phyloP scores from a whole-genome alignment of 148 eudicot genomes.

The Amaranthus hypochondriacus region DNA sequence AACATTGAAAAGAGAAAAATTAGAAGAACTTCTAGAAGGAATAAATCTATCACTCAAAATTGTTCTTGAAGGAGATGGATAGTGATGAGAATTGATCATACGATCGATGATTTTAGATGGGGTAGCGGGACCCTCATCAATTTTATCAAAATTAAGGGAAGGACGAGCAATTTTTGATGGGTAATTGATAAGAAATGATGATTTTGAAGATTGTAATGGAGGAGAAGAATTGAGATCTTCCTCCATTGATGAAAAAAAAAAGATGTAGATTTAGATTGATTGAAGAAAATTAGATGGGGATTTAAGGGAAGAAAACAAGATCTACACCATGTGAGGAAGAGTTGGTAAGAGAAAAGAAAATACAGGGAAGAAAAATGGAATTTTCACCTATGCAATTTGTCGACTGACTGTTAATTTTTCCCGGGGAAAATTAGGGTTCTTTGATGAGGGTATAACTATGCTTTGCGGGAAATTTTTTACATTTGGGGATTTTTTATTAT shows the following conservation, averaged over 20 bases:
- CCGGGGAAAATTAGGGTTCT: slow-evolving; percentile 26
- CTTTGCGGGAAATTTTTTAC: slow-evolving; percentile 25
- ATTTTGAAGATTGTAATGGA: slow-evolving; percentile 2
- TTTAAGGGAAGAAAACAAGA: background rate
- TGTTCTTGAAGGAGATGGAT: slow-evolving; percentile 58
- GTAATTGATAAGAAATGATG: slow-evolving; percentile 26
- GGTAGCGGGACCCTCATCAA: slow-evolving; percentile 28
- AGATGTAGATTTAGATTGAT: background rate
- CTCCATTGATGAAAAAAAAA: background rate
- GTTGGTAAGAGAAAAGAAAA: background rate
- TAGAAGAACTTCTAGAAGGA: slow-evolving; percentile 67
- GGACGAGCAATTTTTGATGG: slow-evolving; percentile 24
- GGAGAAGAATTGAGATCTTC: background rate
- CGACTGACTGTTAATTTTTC: slow-evolving; percentile 31
- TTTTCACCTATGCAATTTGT: slow-evolving; percentile 5
- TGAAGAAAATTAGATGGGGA: background rate
- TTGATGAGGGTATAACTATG: background rate
- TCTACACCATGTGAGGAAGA: slow-evolving; percentile 9
- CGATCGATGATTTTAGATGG: slow-evolving; percentile 29
- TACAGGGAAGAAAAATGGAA: background rate
- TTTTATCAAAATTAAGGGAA: slow-evolving; percentile 4
- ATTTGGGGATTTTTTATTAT: no score
- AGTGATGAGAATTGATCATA: slow-evolving; percentile 39
- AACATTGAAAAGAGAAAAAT: slow-evolving; percentile 61
- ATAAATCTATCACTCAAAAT: slow-evolving; percentile 81